Percentiles rank a stretch among this genome's conserved stretches.
phyloP scores from a whole-genome alignment of 176 grass and related monocot genomes.

The Oryza meridionalis region DNA sequence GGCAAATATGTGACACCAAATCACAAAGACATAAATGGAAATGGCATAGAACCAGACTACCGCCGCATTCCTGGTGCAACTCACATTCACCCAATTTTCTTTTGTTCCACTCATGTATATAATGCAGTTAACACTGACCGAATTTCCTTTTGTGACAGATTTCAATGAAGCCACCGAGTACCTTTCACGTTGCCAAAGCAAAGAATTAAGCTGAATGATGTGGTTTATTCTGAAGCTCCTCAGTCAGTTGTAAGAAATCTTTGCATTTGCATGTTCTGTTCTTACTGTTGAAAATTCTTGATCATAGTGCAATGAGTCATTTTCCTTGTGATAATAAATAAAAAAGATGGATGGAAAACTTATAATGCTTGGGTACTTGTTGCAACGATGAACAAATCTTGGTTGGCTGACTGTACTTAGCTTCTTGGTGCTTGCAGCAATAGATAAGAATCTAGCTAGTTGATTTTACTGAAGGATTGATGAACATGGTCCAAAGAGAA shows the following conservation, averaged over 20 bases:
- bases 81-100: slow-evolving; percentile 9
- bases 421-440: not conserved
- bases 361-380: not conserved
- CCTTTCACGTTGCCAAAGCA: slow-evolving; percentile 66
- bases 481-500: slow-evolving; percentile 6
- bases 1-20: slow-evolving; percentile 94
- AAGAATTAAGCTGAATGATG: slow-evolving; percentile 52
- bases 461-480: slow-evolving; percentile 1
- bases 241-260: not conserved
- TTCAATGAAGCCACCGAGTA: slow-evolving; percentile 75
- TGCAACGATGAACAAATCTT: not conserved
- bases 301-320: not conserved
- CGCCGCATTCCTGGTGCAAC: slow-evolving; percentile 66
- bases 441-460: slow-evolving; percentile 16
- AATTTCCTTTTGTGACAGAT: slow-evolving; percentile 52
- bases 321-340: not conserved
- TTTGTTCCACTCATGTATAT: slow-evolving; percentile 16
- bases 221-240: slow-evolving; percentile 14
- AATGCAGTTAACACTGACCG: not conserved
- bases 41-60: slow-evolving; percentile 94
- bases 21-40: slow-evolving; percentile 91
- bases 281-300: slow-evolving; percentile 10
- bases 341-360: not conserved
- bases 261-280: not conserved
- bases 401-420: not conserved